Evolutionary conservation across 164 flowering plant species (phyloP), one percentile per base, ranked within the genome.

Genomic region (Taxillus chinensis): DNA sequence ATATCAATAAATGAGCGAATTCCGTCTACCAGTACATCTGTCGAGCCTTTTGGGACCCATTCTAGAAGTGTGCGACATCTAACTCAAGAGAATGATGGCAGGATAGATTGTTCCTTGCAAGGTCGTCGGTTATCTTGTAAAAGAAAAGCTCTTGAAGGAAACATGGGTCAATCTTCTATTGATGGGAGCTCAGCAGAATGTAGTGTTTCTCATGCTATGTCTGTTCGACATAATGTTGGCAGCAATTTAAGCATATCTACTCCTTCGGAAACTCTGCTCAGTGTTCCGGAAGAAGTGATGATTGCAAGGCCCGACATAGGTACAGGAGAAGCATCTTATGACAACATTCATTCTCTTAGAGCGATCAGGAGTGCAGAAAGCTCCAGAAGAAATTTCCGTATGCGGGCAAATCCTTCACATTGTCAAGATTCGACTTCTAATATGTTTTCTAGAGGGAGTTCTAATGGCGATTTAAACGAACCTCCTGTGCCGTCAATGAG

Each of bases 141-240:
- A 75, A 77, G 97, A 64, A 90, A 90, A 72, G 75, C 83, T 43
- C 59, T 79, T 68, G 97, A 90, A 60, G 88, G 77, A 59, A 72
- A 66, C 68, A 64, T 73, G 39, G 87, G 87, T 11, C 86, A 80
- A 56, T 77, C 87, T 8, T 87, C 96, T 67, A 45, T 72, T 11
- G 62, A 70, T 70, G 86, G 83, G 66, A 77, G 71, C 55, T 64
- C 78, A 37, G 69, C 78, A 39, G 93, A 82, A 41, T 71, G 70
- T 58, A 80, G 74, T 71, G 57, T 65, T 41, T 77, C 80, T 83
- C 77, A 72, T 61, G 60, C 70, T n/a, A 63, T 68, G 55, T 66
- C 85, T 61, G 60, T 71, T 41, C 68, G 46, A 9, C 59, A 57
- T 51, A 72, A 63, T 68, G 61, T 62, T 41, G 73, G 68, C 55